Conservation (phyloP, 257 asterid genomes). For the Salvia rosmarinus region DNA sequence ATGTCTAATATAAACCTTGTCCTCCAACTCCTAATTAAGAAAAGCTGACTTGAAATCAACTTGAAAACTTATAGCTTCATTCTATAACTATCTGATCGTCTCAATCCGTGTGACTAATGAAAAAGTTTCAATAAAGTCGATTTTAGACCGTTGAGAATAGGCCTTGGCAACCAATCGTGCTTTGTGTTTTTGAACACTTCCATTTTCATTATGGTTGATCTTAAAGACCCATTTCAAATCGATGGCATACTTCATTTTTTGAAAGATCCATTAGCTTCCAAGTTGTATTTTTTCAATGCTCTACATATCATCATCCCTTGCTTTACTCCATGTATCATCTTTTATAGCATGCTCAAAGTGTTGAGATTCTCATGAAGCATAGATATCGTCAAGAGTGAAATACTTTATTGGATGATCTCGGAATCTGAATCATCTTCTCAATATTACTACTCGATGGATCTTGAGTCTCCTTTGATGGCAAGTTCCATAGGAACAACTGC, state of each 20-base stretch:
- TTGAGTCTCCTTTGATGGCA: neutral
- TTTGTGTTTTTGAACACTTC: neutral
- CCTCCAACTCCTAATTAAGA: neutral
- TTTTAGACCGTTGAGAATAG: neutral
- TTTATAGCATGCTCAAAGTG: constrained; percentile 1
- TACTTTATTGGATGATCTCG: neutral
- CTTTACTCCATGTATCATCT: constrained; percentile 12
- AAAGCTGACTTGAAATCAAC: constrained; percentile 4
- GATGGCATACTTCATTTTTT: neutral
- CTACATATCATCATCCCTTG: constrained; percentile 10
- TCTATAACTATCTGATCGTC: neutral
- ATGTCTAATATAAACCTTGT: neutral
- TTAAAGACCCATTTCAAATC: constrained; percentile 10
- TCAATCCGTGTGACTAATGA: neutral
- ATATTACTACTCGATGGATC: neutral
- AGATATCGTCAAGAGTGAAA: neutral
- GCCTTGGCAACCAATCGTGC: constrained; percentile 6
- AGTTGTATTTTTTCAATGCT: constrained; percentile 29
- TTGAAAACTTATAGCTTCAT: constrained; percentile 12
- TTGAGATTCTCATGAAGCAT: neutral
- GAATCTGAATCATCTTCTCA: neutral
- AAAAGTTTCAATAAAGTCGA: neutral
- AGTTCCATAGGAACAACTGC: neutral
- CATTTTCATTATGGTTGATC: constrained; percentile 12
- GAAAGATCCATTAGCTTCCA: constrained; percentile 26